Conservation (phyloP, 345 rosid genomes). For the Salix udensis region DNA sequence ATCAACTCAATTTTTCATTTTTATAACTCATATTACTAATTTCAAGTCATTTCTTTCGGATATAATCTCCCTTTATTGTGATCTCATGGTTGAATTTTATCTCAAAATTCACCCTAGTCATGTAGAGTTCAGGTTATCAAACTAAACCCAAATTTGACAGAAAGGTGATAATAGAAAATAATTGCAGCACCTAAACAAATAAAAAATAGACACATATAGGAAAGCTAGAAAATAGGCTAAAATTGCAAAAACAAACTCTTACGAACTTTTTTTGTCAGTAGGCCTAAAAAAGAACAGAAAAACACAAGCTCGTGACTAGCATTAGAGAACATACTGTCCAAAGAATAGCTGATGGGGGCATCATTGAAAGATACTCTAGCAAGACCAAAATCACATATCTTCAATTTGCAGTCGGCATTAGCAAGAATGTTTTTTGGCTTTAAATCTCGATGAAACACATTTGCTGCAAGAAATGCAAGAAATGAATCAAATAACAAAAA, state of each 20-base stretch:
- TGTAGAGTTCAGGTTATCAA: not conserved
- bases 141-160: not conserved
- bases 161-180: not conserved
- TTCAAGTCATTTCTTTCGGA: not conserved
- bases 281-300: not conserved
- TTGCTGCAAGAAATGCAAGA: constrained; percentile 62
- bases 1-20: not conserved
- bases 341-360: constrained; percentile 94
- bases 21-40: not conserved
- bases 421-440: constrained; percentile 99
- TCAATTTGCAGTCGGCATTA: constrained; percentile 95
- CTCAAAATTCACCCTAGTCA: not conserved
- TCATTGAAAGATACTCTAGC: constrained; percentile 96
- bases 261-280: not conserved
- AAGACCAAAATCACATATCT: constrained; percentile 98
- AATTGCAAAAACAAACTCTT: not conserved
- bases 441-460: constrained; percentile 94
- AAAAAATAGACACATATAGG: not conserved
- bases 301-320: constrained; percentile 5
- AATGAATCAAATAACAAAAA: constrained; percentile 8
- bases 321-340: constrained; percentile 77
- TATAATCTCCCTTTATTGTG: not conserved
- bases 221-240: not conserved
- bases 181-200: not conserved
- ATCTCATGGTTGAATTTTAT: not conserved